Evolutionary conservation across 306 rosid genomes (phyloP).

Genomic region (Malus fusca): DNA sequence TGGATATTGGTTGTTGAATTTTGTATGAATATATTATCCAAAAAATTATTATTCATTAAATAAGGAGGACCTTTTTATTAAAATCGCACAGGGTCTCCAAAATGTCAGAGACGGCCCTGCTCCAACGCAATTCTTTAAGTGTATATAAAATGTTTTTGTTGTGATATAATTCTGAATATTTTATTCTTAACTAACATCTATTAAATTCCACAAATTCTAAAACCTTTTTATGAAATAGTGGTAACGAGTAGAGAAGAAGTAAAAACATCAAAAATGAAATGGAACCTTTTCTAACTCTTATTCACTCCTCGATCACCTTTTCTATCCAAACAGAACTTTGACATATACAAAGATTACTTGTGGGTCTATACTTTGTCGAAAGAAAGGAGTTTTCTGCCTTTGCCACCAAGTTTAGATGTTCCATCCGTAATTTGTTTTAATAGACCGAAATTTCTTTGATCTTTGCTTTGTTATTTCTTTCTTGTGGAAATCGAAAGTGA

Average conservation of each 20-base stretch:
- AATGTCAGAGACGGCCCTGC: no score
- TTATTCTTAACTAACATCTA: no score
- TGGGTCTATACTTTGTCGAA: neutral
- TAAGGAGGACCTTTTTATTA: no score
- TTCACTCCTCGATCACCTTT: neutral
- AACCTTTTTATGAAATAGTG: no score
- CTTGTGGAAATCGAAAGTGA: neutral
- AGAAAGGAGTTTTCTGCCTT: neutral
- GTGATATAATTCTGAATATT: no score
- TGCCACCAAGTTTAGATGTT: neutral
- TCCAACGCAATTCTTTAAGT: no score
- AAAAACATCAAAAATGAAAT: neutral
- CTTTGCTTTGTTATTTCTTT: neutral
- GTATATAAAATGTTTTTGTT: no score
- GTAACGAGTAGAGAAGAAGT: neutral
- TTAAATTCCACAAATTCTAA: no score
- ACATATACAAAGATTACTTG: neutral
- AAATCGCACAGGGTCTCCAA: no score
- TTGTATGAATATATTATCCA: no score
- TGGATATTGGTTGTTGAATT: no score
- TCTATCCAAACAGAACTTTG: neutral
- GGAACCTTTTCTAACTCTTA: neutral
- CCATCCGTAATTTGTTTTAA: neutral
- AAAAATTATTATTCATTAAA: no score
- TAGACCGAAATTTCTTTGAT: neutral